Base-by-base conservation (phyloP, 2,329 filamentous ascomycete genomes). In the Monilinia polystroma region DNA sequence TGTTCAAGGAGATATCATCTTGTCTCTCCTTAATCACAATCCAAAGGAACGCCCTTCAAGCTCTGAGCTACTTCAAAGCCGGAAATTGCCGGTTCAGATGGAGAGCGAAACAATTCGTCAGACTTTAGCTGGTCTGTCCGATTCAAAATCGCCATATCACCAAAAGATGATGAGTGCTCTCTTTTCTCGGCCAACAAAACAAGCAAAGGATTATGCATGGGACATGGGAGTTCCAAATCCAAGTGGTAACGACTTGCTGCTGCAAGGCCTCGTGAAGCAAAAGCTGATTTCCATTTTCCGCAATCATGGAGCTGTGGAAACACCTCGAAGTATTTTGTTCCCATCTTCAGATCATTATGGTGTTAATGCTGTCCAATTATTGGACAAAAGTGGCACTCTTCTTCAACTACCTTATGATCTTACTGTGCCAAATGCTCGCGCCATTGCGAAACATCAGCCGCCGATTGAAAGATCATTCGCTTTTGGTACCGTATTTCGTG, bases 371-470 rank as follows among this genome's bases (percentile, higher is more conserved):
- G 90, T 96, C 20, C 89, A 91, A 68, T 79, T 98, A 18, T 81
- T 99, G 35, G 92, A 97, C 76, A 83, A 87, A 1, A 91, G 89
- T 69, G 95, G 94, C 2, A 94, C 90, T n/a, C 82, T 97, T 1
- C 82, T 98, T 10, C 95, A 99, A 76, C 80, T 99, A n/a, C 95
- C 95, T 0, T 97, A 92, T 73, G 95, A 99, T 77, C 81, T 98
- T 29, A 97, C 93, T 2, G 83, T 98, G 70, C 93, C 94, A 1
- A 89, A 96, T 76, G 95, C 95, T 32, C 86, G 94, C 65, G 87
- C 89, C 67, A 85, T 99, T 63, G 93, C 94, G 6, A 89, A 91
- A 69, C 85, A 88, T n/a, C 82, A 84, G 16, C 81, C 87, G 0
- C 82, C 87, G 1, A 79, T 92, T 6, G 86, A 91, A 71, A 90